Base-by-base conservation (phyloP, 257 asterid species). In the Craterostigma plantagineum region DNA sequence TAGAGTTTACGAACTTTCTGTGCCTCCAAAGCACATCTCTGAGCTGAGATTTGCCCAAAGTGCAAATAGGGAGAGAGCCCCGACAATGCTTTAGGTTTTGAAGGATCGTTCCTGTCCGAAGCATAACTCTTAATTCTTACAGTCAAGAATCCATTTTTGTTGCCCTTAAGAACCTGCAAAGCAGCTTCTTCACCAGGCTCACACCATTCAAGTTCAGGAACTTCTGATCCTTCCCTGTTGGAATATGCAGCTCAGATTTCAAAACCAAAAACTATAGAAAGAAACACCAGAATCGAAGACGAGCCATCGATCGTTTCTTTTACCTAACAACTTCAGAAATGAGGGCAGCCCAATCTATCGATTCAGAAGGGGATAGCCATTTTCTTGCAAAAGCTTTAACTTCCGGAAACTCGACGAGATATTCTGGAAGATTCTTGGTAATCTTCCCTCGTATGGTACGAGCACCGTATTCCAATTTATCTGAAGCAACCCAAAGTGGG, bases 201-300 rank as follows among this genome's bases (percentile, higher is more conserved):
- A 53, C 98, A 82, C 98, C 98, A 90, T 50, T 77, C 79, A 45
- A 90, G 70, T 70, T 90, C 95, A 59, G 98, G 91, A 50, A 90
- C 93, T 69, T 77, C 93, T 63, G 91, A 85, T 55, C 95, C 95
- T 70, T 70, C 61, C 76, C 98, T 90, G 73, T 15, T 60, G 39
- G 63, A 15, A 27, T 10, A 12, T 56, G 49, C 49, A 69, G 56
- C 63, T 46, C 3, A n/a, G 23, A 14, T 16, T 9, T 33, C 10
- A 43, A 43, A 18, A 14, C 14, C 14, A 36, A 43, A 43, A 43
- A 30, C n/a, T 1, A 36, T 2, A 36, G 8, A 36, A 10, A 12
- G 14, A 36, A 36, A 9, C 3, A 9, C 1, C 40, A 36, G 4
- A 9, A 9, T 36, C 40, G 4, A 36, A 16, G 3, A 41, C 3